Percentiles rank a stretch among this genome's conserved stretches.
These are phyloP conservation scores for Polygonum maritimum DNA, from an alignment of 148 eudicot genomes.

Conservation along the genomic window DNA sequence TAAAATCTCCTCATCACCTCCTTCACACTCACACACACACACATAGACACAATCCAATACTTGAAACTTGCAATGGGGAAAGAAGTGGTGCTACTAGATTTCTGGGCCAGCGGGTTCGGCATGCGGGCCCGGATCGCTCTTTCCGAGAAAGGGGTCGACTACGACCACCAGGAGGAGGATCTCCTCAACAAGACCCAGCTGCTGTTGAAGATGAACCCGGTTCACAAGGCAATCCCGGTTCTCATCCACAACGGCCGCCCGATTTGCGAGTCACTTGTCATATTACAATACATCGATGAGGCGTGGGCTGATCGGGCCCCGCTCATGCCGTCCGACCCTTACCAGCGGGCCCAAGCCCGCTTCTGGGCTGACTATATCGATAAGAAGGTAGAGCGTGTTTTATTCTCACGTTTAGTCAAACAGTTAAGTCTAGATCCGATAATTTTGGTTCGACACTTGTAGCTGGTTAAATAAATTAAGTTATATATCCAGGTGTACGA, in stretches of 20 bases:
- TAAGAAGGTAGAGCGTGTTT: not conserved
- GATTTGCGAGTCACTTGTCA: not conserved
- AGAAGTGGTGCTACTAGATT: constrained; percentile 12
- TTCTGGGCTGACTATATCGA: constrained; percentile 10
- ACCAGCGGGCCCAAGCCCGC: not conserved
- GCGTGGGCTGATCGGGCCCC: constrained; percentile 19
- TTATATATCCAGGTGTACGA: not conserved
- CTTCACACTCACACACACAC: not conserved
- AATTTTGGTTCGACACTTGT: too few relatives aligned
- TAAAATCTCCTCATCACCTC: not conserved
- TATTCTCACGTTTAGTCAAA: too few relatives aligned
- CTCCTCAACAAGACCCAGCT: constrained; percentile 16
- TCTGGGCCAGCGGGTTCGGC: constrained; percentile 18
- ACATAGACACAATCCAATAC: too few relatives aligned
- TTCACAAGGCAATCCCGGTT: constrained; percentile 22
- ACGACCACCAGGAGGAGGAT: constrained; percentile 15
- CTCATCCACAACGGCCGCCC: constrained; percentile 18
- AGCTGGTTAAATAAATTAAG: not conserved
- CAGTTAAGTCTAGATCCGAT: too few relatives aligned
- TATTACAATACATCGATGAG: not conserved
- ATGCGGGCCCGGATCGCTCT: constrained; percentile 20
- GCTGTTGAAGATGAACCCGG: constrained; percentile 23
- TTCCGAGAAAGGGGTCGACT: constrained; percentile 21
- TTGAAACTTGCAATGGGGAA: not conserved
- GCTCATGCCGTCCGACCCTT: constrained; percentile 1